Evolutionary conservation across 805 yeast genomes (phyloP), one percentile per base, ranked within the genome.

Genomic region (Cyberlindnera subsufficiens): DNA sequence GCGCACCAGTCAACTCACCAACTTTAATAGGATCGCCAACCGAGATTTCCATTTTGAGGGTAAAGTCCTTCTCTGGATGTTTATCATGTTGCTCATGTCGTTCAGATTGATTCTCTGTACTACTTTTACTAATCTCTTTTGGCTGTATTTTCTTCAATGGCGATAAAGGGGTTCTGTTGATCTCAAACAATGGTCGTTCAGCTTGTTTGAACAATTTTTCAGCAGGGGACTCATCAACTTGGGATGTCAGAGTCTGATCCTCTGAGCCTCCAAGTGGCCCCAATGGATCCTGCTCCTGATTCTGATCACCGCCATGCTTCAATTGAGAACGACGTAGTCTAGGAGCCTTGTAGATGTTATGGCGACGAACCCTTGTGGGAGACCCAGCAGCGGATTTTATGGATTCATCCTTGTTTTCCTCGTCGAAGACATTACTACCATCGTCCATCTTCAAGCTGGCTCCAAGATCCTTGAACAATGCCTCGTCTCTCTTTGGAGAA

Each of bases 21-120:
- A 93, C 90, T 59, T 86, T 88, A 52, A 80, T 74, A 0, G 98
- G 98, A 60, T 90, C 96, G 3, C 91, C 91, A 11, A 90, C 96
- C 2, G 79, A 63, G 31, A 90, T 82, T 4, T 75, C 79, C 46
- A 86, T 72, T 15, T 65, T 60, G 33, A 46, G 22, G 7, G 47
- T 44, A 16, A 37, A 17, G 14, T 38, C 35, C 30, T 31, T 38
- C 27, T 22, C 27, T 8, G 27, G 27, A 9, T 11, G 27, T 4
- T 22, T 22, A 22, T 22, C 27, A 22, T 22, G 11, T 9, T 22
- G 27, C 27, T 22, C 27, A 22, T 9, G 27, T 22, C 10, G 27
- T 22, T 22, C 27, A 22, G 27, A 22, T 8, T 22, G 27, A 4
- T 11, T 22, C 27, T 22, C 27, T 22, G 27, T 22, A 9, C 11